These are phyloP conservation scores for Crataegus laevigata DNA, from an alignment of 306 rosid species.

Conservation along the genomic window DNA sequence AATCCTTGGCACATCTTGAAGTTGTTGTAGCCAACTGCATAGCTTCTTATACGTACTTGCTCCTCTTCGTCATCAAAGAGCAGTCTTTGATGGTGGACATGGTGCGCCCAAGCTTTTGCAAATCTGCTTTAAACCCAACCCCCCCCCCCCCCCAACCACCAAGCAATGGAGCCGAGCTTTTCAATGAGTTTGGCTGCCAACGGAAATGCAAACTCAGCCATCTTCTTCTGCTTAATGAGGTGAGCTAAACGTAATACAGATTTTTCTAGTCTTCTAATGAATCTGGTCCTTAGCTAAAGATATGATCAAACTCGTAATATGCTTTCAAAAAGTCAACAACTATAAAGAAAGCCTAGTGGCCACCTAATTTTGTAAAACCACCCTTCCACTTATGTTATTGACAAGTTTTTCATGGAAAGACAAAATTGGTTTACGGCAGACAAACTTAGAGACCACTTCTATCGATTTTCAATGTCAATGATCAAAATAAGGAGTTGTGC, in stretches of 20 bases:
- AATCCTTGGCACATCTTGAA: conserved; percentile 10
- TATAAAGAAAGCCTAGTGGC: too few relatives aligned
- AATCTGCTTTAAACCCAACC: too few relatives aligned
- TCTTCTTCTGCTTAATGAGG: background rate
- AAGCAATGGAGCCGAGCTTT: background rate
- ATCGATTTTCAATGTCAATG: too few relatives aligned
- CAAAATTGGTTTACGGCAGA: too few relatives aligned
- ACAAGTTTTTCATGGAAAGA: too few relatives aligned
- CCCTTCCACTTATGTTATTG: too few relatives aligned
- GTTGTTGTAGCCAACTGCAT: conserved; percentile 4
- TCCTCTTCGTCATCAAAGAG: conserved; percentile 17
- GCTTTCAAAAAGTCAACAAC: background rate
- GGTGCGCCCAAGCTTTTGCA: background rate
- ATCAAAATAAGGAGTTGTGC: too few relatives aligned
- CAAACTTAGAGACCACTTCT: too few relatives aligned
- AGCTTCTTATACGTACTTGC: background rate
- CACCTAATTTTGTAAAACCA: too few relatives aligned
- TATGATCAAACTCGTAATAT: too few relatives aligned
- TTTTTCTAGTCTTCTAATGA: background rate
- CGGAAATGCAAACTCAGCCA: background rate
- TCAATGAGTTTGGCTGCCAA: background rate
- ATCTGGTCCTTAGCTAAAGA: background rate
- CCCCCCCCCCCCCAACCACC: too few relatives aligned
- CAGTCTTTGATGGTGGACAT: background rate
- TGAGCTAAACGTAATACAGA: background rate